Base-by-base conservation (phyloP, 768 basidiomycete genomes). In the Tricholoma saponaceum region DNA sequence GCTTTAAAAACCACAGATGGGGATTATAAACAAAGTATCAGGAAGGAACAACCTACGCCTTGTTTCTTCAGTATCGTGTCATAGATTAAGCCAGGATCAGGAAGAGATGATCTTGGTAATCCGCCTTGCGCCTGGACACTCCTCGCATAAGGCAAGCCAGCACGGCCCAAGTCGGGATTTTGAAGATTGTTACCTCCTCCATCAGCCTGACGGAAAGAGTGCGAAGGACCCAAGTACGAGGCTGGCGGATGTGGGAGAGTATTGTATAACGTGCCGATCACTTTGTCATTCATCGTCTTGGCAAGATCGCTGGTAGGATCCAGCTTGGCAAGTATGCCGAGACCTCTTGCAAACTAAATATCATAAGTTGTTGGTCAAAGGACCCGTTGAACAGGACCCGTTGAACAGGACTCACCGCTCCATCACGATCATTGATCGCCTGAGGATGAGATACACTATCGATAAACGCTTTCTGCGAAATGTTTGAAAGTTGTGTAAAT, bases 51-150 rank as follows among this genome's bases (percentile, higher is more conserved):
- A 69, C 54, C 71, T 66, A 65, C 79, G 57, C 50, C 69, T 62
- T 57, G 74, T 53, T 67, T 65, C 68, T 76, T 65, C 22, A 90
- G 68, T 20, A 90, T 76, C 2, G 75, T 72, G 58, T 90, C 88
- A 55, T 87, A 90, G 25, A 90, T 72, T 1, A 84, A 61, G 0
- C 77, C 80, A 14, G 87, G 71, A 58, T 85, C 83, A 13, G 85
- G 85, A 2, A 84, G 75, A 9, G 75, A 68, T 41, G 70, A 65
- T 35, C 69, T 66, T 0, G 80, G 73, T 28, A 79, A 59, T 8
- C 75, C 73, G 35, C 70, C 69, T 50, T 74, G 72, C 26, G 72
- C 74, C 59, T 78, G 79, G 0, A 83, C 82, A 58, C 76, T 80
- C 9, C 83, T 74, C 0, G 83, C 78, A 62, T 85, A 85, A 0